Evolutionary conservation across 805 yeast species (phyloP), one percentile per base, ranked within the genome.

Genomic region (Lachancea cidri): DNA sequence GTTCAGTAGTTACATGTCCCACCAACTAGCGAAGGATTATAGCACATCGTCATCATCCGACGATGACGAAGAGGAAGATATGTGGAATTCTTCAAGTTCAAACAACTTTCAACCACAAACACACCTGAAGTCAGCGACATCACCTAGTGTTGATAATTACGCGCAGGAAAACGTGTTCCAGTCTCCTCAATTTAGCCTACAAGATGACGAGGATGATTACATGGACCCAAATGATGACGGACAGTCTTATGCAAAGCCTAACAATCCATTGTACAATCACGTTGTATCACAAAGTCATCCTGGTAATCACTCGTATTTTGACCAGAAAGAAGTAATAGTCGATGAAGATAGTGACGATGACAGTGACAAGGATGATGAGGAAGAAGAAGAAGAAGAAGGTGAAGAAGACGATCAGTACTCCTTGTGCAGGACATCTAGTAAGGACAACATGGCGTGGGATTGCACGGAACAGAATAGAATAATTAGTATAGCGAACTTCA

Each of bases 191-290:
- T 58, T 77, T 70, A 35, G 72, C 73, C 8, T 71, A 8, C 62
- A 57, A 34, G 69, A 68, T 20, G 74, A 74, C 19, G 84, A 75
- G 11, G 87, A 83, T 45, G 88, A 81, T 45, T 82, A 83, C 53
- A 77, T 76, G 51, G 89, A 83, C 55, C 89, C 91, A 1, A 82
- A 83, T 54, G 91, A 84, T 58, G 91, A 83, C 54, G 91, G 91
- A 0, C 78, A 76, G 55, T 79, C 86, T 1, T 83, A 83, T 59
- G 77, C 78, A 39, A 81, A 77, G 56, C 69, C 72, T 17, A 65
- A 71, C 31, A 77, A 80, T 52, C 82, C 86, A 4, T 60, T 82
- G 41, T 82, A 83, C 49, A 56, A 52, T 37, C 64, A 51, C 49
- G 55, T 58, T 57, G 50, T 57, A 22, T 58, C 60, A 2, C 59